Evolutionary conservation across 2,329 filamentous ascomycete genomes (phyloP), one percentile per base, ranked within the genome.

Genomic region (Teratosphaeria destructans): DNA sequence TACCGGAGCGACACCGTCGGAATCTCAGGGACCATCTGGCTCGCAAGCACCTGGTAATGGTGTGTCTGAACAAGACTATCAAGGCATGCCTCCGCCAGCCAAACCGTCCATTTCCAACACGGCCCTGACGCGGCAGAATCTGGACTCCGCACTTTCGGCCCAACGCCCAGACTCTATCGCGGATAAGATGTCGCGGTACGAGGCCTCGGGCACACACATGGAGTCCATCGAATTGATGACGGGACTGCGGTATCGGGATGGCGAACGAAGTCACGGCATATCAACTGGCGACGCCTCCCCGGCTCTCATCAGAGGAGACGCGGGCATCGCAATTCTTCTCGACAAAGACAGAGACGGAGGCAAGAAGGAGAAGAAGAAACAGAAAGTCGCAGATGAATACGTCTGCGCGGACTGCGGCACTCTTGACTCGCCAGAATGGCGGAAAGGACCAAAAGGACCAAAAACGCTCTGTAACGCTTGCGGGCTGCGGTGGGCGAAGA

Each of bases 401-500:
- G 90, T 96, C 43, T 97, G 93, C 74, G 93, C 90, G 1, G 93
- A 96, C 73, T 97, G 93, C 75, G 92, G 93, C 79, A 96, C 90
- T 0, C 81, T 95, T 49, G 92, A 96, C 70, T 95, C 90, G 16
- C 93, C 93, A 0, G 93, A 97, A 77, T 97, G 93, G 93, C 82
- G 93, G 63, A 96, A 96, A 73, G 93, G 93, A 0, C 93, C 93
- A 0, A 90, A 84, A 63, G 93, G 93, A 2, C 92, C 92, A 1
- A 96, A 97, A 75, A 96, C 93, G 8, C 77, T 97, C 12, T 97
- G 93, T 75, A 97, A 97, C 76, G 93, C 93, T 7, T 97, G 93
- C 71, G 93, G 93, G 37, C 59, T 74, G 37, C 65, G 72, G 19
- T 74, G 72, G 72, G 72, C 72, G 39, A 74, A 74, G 67, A 74